phyloP scores from a whole-genome alignment of 495 filamentous ascomycete genomes.

The Trichoderma gamsii region DNA sequence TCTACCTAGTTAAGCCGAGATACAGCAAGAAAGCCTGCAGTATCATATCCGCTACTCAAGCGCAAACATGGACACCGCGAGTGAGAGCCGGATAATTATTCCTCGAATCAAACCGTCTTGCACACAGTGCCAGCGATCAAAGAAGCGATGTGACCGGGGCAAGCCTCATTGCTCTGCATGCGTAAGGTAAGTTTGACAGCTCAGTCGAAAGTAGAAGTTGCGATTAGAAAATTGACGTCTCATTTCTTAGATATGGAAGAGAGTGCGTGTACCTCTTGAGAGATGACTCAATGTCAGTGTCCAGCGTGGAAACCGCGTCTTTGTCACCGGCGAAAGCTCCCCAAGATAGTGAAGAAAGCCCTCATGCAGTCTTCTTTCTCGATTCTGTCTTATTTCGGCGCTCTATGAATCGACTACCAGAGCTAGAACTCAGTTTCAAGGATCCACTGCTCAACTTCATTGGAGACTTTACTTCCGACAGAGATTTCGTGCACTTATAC shows the following conservation, averaged over 20 bases:
- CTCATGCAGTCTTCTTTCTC: background rate
- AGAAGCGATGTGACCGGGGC: background rate
- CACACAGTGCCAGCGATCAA: background rate
- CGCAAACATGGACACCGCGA: background rate
- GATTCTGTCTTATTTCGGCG: background rate
- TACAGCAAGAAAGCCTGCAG: no score
- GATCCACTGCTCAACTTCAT: background rate
- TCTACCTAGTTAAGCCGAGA: no score
- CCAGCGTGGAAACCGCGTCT: background rate
- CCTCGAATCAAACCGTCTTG: background rate
- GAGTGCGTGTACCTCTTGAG: background rate
- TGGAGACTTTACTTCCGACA: background rate
- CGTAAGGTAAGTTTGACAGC: background rate
- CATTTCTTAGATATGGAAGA: background rate
- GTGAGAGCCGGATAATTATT: background rate
- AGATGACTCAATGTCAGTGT: background rate
- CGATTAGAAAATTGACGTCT: background rate
- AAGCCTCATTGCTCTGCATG: background rate
- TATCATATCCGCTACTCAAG: no score
- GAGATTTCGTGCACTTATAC: background rate
- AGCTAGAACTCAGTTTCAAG: background rate
- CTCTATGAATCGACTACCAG: background rate
- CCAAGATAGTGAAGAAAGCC: background rate
- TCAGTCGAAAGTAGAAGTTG: background rate
- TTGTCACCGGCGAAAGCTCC: background rate